Evolutionary conservation across 306 rosid genomes (phyloP), one percentile per base, ranked within the genome.

Genomic region (Lathyrus oleraceus): DNA sequence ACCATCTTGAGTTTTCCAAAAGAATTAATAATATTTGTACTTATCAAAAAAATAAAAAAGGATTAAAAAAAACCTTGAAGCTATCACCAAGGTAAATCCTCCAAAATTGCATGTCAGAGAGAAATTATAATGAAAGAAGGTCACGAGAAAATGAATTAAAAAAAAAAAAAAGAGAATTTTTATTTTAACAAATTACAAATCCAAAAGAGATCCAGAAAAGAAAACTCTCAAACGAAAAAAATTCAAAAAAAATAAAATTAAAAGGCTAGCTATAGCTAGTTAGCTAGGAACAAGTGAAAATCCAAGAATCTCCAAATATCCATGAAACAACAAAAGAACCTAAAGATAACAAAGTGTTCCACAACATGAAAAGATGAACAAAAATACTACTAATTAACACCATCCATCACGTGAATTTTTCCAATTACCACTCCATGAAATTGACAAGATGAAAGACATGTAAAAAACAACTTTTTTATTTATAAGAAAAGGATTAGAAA

Each of bases 61-160:
- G 48, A 45, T 14, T 48, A 36, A 20, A 63, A 45, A 64, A 12
- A 47, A 15, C 17, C 48, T 16, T 25, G 61, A 62, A 62, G 64
- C 48, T 45, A 11, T 4, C 57, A 48, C 30, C 32, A 39, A 53
- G 40, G 17, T 25, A 61, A 16, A 61, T 35, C 54, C 62, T 79
- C 44, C 57, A 54, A 62, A 74, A 57, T 72, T 76, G 85, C 73
- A 76, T 76, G 79, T 65, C 21, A 81, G 70, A 43, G 70, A 43
- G 59, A 71, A n/a, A 69, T 39, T 13, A 71, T 7, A 76, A 30
- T 27, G 32, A 73, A 56, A 66, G 17, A 69, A 53, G 38, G 49
- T 32, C 25, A 42, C 25, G 16, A 66, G 67, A 62, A 36, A 77
- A 20, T 35, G 53, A n/a, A 1, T 53, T 53, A 13, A 7, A 61